These are phyloP conservation scores for Spencermartinsiella ligniputridi DNA, from an alignment of 1,139 yeast genomes.

Conservation along the genomic window DNA sequence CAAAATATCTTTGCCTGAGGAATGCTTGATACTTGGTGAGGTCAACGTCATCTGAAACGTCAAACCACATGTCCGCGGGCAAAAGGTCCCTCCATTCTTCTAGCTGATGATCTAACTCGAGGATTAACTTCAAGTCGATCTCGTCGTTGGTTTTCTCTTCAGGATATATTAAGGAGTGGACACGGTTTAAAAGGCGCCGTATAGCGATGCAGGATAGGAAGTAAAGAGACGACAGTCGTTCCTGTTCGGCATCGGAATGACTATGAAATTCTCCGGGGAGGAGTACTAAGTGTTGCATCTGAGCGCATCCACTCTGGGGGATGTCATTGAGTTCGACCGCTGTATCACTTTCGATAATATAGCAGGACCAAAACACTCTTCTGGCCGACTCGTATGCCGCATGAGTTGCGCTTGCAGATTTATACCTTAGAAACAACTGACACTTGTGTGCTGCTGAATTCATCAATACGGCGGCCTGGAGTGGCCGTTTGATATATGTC, in stretches of 20 bases:
- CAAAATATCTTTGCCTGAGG: constrained; percentile 19
- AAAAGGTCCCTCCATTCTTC: constrained; percentile 19
- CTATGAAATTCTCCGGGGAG: constrained; percentile 16
- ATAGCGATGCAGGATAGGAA: constrained; percentile 21
- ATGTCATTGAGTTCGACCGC: constrained; percentile 16
- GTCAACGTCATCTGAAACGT: constrained; percentile 11
- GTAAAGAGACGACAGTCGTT: constrained; percentile 16
- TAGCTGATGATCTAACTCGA: constrained; percentile 17
- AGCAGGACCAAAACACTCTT: constrained; percentile 17
- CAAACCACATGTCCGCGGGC: constrained; percentile 16
- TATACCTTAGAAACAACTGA: constrained; percentile 13
- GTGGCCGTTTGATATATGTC: constrained; percentile 16
- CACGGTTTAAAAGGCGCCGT: constrained; percentile 19
- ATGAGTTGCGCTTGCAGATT: constrained; percentile 4
- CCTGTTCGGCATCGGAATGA: constrained; percentile 14
- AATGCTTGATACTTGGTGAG: constrained; percentile 16
- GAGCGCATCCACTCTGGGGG: constrained; percentile 18
- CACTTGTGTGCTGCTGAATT: constrained; percentile 16
- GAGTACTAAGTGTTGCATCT: constrained; percentile 12
- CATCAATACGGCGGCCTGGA: constrained; percentile 16
- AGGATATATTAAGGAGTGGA: constrained; percentile 15
- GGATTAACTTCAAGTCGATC: constrained; percentile 13
- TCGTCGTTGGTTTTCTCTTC: constrained; percentile 11
- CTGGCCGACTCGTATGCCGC: constrained; percentile 14
- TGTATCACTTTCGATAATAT: constrained; percentile 18